Evolutionary conservation across 2,329 filamentous ascomycete species (phyloP).

Genomic region (Alternaria triticimaculans): DNA sequence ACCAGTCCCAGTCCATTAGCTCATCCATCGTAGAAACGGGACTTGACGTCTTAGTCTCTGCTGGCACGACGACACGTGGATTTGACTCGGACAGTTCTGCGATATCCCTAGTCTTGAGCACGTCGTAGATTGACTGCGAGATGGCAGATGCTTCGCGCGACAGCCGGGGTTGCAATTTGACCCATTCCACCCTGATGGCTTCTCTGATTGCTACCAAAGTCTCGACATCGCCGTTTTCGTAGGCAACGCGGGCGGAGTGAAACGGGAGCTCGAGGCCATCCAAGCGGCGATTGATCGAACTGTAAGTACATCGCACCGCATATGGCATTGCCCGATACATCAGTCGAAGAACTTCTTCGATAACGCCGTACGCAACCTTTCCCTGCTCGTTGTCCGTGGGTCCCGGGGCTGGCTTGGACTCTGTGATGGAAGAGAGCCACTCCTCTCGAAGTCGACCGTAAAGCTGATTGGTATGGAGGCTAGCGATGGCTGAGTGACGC

Average conservation of each 20-base stretch:
- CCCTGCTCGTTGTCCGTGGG: background rate
- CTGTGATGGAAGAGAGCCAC: background rate
- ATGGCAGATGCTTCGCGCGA: background rate
- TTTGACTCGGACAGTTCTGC: background rate
- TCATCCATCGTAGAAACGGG: background rate
- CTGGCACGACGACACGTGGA: background rate
- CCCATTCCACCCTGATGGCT: background rate
- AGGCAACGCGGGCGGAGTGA: background rate
- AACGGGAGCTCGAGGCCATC: background rate
- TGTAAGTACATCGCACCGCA: background rate
- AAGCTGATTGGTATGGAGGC: background rate
- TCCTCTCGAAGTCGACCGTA: background rate
- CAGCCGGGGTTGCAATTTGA: background rate
- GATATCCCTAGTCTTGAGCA: background rate
- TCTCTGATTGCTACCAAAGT: background rate
- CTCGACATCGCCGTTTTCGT: background rate
- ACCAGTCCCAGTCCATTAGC: conserved; percentile 1
- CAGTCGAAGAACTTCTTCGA: background rate
- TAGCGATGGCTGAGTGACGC: background rate
- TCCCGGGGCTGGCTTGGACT: background rate
- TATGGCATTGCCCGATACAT: background rate
- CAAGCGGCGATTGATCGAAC: background rate
- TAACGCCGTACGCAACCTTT: background rate
- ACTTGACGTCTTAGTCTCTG: background rate
- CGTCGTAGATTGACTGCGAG: background rate